Base-by-base conservation (phyloP, 257 asterid species). In the Verbascum thapsus region DNA sequence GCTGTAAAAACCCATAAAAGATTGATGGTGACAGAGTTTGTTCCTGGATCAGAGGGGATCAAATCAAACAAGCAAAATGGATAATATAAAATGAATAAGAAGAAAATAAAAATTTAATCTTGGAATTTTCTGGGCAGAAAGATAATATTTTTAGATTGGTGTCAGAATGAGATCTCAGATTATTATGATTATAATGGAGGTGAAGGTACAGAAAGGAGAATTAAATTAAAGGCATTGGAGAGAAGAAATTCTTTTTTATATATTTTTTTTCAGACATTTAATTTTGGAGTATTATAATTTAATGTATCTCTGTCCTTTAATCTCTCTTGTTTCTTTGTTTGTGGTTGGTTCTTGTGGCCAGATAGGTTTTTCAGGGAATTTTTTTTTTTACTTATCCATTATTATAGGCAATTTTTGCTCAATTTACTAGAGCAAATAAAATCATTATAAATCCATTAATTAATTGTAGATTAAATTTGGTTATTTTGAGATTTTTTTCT, bases 1-100 rank as follows among this genome's bases (percentile, higher is more conserved):
- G 96, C 96, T 85, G 96, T 81, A 79, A 83, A 72, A 88, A 83
- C 82, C 80, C 88, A 78, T 80, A 68, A 59, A 76, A 81, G 91
- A 86, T 77, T 75, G 95, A 83, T 78, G 71, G 88, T 78, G 96
- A 75, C 97, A 91, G 98, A 85, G 78, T 77, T 91, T 91, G 98
- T 88, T 91, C 90, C 90, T 80, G 78, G 83, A 78, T 84, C 81
- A 75, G 72, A 80, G 81, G n/a, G 76, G 76, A 76, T 78, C 72
- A 64, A 53, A 68, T 52, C 74, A 71, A 76, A 55, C 59, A 47
- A 63, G 73, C 73, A 48, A 74, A 74, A 72, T 50, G 86, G 95
- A 83, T 84, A 86, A 80, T 26, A n/a, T n/a, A n/a, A n/a, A n/a
- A n/a, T n/a, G n/a, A n/a, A n/a, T n/a, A n/a, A n/a, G n/a, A n/a